Conservation (phyloP, 1,284 basidiomycete species). For the Rhodotorula sp. region DNA sequence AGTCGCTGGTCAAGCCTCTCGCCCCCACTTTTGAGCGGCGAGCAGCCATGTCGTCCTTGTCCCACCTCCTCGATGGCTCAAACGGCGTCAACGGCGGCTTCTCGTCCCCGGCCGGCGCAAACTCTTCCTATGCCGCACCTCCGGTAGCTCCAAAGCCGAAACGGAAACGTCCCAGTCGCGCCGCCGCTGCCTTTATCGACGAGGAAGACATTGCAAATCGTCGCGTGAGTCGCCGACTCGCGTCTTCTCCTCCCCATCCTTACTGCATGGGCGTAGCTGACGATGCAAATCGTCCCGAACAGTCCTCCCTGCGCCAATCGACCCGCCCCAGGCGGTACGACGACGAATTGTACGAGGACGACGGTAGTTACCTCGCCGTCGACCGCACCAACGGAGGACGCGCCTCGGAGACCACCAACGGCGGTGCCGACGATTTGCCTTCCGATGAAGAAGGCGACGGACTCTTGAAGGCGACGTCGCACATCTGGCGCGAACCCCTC, state of each 20-base stretch:
- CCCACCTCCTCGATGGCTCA: slow-evolving; percentile 18
- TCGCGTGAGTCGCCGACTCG: slow-evolving; percentile 13
- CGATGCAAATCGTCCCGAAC: not conserved
- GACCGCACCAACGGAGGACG: slow-evolving; percentile 1
- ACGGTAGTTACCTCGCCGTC: slow-evolving; percentile 1
- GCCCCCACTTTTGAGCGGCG: no score
- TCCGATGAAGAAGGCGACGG: slow-evolving; percentile 38
- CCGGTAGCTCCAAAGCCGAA: slow-evolving; percentile 3
- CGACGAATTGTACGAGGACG: slow-evolving; percentile 31
- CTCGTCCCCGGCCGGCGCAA: not conserved
- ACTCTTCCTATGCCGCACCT: not conserved
- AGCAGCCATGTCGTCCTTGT: slow-evolving; percentile 20
- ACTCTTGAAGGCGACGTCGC: slow-evolving; percentile 31
- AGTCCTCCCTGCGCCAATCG: slow-evolving; percentile 26
- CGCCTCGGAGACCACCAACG: not conserved
- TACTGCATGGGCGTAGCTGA: not conserved
- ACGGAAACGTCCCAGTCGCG: slow-evolving; percentile 27
- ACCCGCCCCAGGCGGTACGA: slow-evolving; percentile 33
- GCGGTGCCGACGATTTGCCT: slow-evolving; percentile 1
- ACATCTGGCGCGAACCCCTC: slow-evolving; percentile 40
- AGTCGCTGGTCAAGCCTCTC: no score
- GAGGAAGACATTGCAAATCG: slow-evolving; percentile 29
- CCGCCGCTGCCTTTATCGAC: slow-evolving; percentile 21
- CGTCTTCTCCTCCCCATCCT: not conserved
- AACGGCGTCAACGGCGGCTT: slow-evolving; percentile 3